Evolutionary conservation across 108 stramenopile species (phyloP).

Genomic region (Aurantiochytrium sp.): DNA sequence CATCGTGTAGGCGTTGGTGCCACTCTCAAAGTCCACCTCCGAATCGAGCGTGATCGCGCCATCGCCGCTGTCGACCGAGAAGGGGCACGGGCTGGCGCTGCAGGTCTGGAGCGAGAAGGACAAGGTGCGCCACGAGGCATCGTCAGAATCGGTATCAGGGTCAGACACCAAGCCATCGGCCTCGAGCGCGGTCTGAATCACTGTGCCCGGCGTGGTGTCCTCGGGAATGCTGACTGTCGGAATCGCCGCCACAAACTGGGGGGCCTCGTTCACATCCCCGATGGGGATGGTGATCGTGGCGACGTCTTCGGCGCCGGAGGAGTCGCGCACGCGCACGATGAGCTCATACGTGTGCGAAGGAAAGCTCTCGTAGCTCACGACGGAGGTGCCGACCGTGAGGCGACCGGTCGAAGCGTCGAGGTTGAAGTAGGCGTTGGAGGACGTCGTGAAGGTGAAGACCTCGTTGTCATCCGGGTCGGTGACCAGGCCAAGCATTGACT

Average conservation of each 20-base stretch:
- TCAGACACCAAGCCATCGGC: neutral
- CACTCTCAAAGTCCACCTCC: neutral
- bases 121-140: neutral
- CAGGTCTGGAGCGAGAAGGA: neutral
- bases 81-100: neutral
- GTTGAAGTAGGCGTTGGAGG: neutral
- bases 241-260: neutral
- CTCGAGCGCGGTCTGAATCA: neutral
- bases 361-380: neutral
- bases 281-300: neutral
- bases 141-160: neutral
- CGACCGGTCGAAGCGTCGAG: neutral
- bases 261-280: neutral
- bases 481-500: neutral
- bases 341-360: neutral
- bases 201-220: neutral
- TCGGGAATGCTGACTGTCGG: neutral
- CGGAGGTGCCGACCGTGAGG: neutral
- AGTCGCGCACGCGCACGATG: neutral
- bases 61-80: neutral
- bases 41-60: neutral
- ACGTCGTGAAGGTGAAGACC: neutral
- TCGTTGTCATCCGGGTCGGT: slow-evolving; percentile 13
- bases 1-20: neutral
- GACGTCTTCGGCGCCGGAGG: neutral